These are phyloP conservation scores for Chlamydomonas applanata DNA, from an alignment of 139 green algal species.

Conservation along the genomic window DNA sequence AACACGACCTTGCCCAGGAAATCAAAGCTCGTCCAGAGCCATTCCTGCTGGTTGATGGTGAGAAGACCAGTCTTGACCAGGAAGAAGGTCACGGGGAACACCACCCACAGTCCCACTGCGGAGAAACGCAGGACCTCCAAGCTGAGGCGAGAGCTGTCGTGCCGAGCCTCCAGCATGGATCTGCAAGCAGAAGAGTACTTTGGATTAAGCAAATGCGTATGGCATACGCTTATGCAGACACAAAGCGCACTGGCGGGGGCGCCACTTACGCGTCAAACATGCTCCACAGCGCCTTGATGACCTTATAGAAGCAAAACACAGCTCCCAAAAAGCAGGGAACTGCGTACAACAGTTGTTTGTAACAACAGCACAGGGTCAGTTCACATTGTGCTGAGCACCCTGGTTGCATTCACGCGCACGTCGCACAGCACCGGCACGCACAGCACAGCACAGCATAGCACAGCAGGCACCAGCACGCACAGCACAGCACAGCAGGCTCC, in stretches of 20 bases:
- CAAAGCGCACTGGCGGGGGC: not conserved
- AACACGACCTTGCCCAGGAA: slow-evolving; percentile 44
- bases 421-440: too few relatives aligned
- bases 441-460: too few relatives aligned
- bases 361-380: too few relatives aligned
- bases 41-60: slow-evolving; percentile 26
- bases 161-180: slow-evolving; percentile 15
- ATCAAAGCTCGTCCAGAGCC: slow-evolving; percentile 32
- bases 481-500: too few relatives aligned
- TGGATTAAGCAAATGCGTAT: too few relatives aligned
- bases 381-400: too few relatives aligned
- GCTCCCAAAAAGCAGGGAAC: not conserved
- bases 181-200: too few relatives aligned
- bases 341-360: too few relatives aligned
- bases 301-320: slow-evolving; percentile 12
- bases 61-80: slow-evolving; percentile 19
- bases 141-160: slow-evolving; percentile 20
- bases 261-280: slow-evolving; percentile 39
- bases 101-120: slow-evolving; percentile 36
- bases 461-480: too few relatives aligned
- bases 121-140: slow-evolving; percentile 21
- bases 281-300: slow-evolving; percentile 26
- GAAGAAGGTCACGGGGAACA: slow-evolving; percentile 31
- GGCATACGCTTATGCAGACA: not conserved
- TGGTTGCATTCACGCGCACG: too few relatives aligned